Percentiles rank a stretch among this genome's conserved stretches.
Conservation (phyloP, 2,329 filamentous ascomycete genomes). For the Alternaria sp. region DNA sequence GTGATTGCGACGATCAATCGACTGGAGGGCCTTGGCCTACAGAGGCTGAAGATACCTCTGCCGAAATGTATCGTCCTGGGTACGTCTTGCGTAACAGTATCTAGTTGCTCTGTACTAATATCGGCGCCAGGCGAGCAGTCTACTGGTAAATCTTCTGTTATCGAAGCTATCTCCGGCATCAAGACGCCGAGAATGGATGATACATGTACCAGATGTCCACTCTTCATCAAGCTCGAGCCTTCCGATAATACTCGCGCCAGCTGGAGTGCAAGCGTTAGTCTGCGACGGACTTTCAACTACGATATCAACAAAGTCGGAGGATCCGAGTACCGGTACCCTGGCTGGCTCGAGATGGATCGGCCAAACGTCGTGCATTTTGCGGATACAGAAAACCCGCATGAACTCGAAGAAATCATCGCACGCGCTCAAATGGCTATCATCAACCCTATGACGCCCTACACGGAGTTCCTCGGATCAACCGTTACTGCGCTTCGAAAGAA, state of each 20-base stretch:
- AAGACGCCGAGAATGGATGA: conserved; percentile 73
- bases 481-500: neutral
- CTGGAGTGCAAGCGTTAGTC: conserved; percentile 72
- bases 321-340: conserved; percentile 62
- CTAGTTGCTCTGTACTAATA: neutral
- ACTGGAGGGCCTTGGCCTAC: conserved; percentile 75
- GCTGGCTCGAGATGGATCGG: conserved; percentile 61
- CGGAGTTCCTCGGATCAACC: conserved; percentile 43
- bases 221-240: conserved; percentile 75
- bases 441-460: conserved; percentile 65
- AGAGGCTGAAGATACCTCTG: conserved; percentile 69
- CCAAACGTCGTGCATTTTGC: conserved; percentile 64
- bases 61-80: conserved; percentile 85
- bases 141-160: conserved; percentile 76
- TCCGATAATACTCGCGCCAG: conserved; percentile 51
- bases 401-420: conserved; percentile 71
- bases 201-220: conserved; percentile 80
- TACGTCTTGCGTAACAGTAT: conserved; percentile 1
- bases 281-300: conserved; percentile 72
- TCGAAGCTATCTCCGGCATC: conserved; percentile 63
- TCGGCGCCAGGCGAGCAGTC: conserved; percentile 67
- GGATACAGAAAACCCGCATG: conserved; percentile 63
- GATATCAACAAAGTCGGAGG: conserved; percentile 46
- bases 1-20: conserved; percentile 69
- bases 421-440: conserved; percentile 81